A percentile compares a stretch with the other conserved stretches of the same genome.
These are phyloP conservation scores for Cladosporium sp. DNA, from an alignment of 2,329 filamentous ascomycete genomes.

Conservation along the genomic window DNA sequence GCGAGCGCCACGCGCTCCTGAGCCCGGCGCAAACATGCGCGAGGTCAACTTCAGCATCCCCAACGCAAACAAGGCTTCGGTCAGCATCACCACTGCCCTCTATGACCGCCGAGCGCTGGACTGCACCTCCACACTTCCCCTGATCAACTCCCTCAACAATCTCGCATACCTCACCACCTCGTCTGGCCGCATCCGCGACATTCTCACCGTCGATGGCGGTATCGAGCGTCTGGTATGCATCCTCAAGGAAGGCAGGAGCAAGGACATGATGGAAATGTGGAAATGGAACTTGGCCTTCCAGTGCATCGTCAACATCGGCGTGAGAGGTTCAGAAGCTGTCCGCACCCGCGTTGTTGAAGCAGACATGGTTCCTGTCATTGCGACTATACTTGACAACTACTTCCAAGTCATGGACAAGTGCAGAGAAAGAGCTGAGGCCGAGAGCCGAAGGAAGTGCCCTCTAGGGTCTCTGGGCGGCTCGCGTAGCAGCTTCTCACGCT, in stretches of 20 bases:
- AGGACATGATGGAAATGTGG: conserved; percentile 99
- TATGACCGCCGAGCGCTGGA: conserved; percentile 97
- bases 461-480: conserved; percentile 35
- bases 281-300: conserved; percentile 99
- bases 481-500: conserved; percentile 38
- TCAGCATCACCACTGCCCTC: conserved; percentile 96
- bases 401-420: conserved; percentile 94
- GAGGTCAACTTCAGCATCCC: conserved; percentile 99
- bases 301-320: conserved; percentile 98
- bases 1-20: conserved; percentile 18
- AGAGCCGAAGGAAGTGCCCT: conserved; percentile 62
- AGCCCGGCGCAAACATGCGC: conserved; percentile 70
- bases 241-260: conserved; percentile 93
- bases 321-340: conserved; percentile 90
- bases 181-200: conserved; percentile 94
- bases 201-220: conserved; percentile 96
- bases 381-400: conserved; percentile 97
- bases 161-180: conserved; percentile 98
- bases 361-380: conserved; percentile 98
- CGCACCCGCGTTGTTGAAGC: conserved; percentile 95
- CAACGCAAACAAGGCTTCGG: conserved; percentile 98
- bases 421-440: conserved; percentile 80
- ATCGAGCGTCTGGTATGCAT: conserved; percentile 97
- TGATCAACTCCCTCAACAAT: conserved; percentile 99
- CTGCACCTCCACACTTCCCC: conserved; percentile 93